Evolutionary conservation across 768 basidiomycete species (phyloP).

Genomic region (Kwoniella botswanensis): DNA sequence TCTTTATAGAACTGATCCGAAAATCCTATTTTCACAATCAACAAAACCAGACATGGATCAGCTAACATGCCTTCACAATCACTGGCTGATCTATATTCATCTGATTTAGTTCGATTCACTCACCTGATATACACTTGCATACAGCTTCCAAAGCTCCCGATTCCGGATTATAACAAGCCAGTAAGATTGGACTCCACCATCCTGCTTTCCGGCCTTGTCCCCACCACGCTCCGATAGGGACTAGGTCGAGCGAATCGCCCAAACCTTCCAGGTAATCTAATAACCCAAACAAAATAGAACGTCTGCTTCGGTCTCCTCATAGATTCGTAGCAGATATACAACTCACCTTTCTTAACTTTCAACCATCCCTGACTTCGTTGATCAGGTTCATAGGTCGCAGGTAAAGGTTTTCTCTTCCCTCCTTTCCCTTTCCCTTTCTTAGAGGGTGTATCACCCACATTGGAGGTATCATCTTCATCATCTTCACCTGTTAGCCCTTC

Average conservation of each 20-base stretch:
- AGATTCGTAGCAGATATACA: background rate
- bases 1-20: slow-evolving; percentile 68
- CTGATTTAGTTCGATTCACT: background rate
- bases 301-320: slow-evolving; percentile 4
- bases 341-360: slow-evolving; percentile 74
- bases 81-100: too few relatives aligned
- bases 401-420: slow-evolving; percentile 69
- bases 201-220: slow-evolving; percentile 85
- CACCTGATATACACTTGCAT: slow-evolving; percentile 70
- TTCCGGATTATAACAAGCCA: slow-evolving; percentile 74
- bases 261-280: slow-evolving; percentile 78
- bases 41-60: background rate
- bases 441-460: slow-evolving; percentile 31
- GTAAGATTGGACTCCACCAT: slow-evolving; percentile 90
- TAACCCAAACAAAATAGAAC: too few relatives aligned
- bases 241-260: slow-evolving; percentile 68
- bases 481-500: slow-evolving; percentile 53
- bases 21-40: slow-evolving; percentile 66
- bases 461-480: slow-evolving; percentile 53
- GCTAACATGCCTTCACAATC: too few relatives aligned
- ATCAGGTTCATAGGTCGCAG: slow-evolving; percentile 88
- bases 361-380: slow-evolving; percentile 85
- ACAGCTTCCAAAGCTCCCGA: slow-evolving; percentile 72
- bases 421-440: slow-evolving; percentile 47
- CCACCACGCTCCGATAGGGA: slow-evolving; percentile 74